Evolutionary conservation across 176 grass and related monocot genomes (phyloP), one percentile per base, ranked within the genome.

Genomic region (Triticum monococcum): DNA sequence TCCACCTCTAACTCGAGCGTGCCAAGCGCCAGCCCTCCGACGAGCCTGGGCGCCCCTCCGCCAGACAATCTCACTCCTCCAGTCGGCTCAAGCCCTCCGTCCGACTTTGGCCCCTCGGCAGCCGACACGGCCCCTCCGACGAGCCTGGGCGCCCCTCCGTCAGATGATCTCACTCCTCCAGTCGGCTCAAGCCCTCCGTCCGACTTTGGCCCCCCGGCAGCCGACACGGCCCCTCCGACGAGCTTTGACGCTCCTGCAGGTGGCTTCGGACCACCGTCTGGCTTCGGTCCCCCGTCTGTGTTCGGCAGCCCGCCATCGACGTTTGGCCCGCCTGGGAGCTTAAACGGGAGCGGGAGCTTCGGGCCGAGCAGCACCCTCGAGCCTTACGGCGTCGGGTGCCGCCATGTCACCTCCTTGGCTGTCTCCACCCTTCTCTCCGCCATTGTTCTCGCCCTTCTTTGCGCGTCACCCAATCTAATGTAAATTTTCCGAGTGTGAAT

Each of bases 361-460:
- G 90, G 90, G 0, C 90, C 90, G 1, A 91, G 86, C 90, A 30
- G 90, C 86, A 72, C 78, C 35, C 83, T 91, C 52, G 33, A 43
- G n/a, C 86, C 90, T 8, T 87, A 85, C 74, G 36, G 16, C 28
- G 5, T 25, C 54, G 90, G 64, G 20, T 11, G 22, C 28, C 76
- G 78, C 20, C 78, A 68, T 11, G 82, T 35, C 63, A 26, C 63
- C 4, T 80, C 81, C 1, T 2, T 71, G 30, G 71, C 89, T 61
- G 48, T 31, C 18, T 61, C 83, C 7, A 22, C n/a, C 16, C 65
- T 68, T 59, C 23, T 86, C 12, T 40, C 70, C 3, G 82, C 72
- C 40, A 11, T 52, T 7, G 64, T 35, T 1, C 36, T 82, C 1
- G 82, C 82, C 32, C 5, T 59, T 0, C 31, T 91, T 28, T 52